Evolutionary conservation across 2,329 filamentous ascomycete species (phyloP), one percentile per base, ranked within the genome.

Genomic region (Colletotrichum chrysophilum): DNA sequence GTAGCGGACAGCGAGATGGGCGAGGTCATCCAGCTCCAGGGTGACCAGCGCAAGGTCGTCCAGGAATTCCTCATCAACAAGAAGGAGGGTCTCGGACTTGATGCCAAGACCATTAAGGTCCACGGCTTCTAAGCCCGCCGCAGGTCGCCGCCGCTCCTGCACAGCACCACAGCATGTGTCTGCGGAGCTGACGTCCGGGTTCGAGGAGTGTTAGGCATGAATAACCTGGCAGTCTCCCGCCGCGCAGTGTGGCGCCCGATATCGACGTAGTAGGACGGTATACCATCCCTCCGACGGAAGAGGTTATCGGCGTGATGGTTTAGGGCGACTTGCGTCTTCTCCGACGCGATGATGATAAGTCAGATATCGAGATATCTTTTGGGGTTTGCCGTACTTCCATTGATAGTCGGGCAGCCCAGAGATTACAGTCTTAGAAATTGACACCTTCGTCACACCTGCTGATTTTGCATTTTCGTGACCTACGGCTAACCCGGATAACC

Each of bases 21-120:
- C 86, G 96, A 98, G 91, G 96, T 98, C 91, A 98, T 99, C 85
- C 97, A 99, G 91, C 94, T 99, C 85, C 97, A 99, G 89, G 97
- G 97, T 84, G 97, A 99, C 87, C 97, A 99, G 91, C 96, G 97
- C 89, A 98, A 98, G 89, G 96, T 98, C 92, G 95, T 98, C 86
- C 95, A 97, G 87, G 96, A 98, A 85, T 99, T 98, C 90, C 93
- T 98, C 87, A 93, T 93, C 88, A 95, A 98, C 89, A 97, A 98
- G 92, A 95, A 96, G 88, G 95, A 96, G 85, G 96, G 96, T 83
- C 92, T 98, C 83, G 95, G 95, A 87, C 93, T 98, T 85, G 95
- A 98, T 88, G 91, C 93, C 87, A 98, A 98, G 93, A 97, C 94
- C 88, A 98, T 98, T 89, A 98, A 98, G 92, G 95, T 96, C 83